Conservation (phyloP, 495 filamentous ascomycete species). For the Podospora tetraspora region DNA sequence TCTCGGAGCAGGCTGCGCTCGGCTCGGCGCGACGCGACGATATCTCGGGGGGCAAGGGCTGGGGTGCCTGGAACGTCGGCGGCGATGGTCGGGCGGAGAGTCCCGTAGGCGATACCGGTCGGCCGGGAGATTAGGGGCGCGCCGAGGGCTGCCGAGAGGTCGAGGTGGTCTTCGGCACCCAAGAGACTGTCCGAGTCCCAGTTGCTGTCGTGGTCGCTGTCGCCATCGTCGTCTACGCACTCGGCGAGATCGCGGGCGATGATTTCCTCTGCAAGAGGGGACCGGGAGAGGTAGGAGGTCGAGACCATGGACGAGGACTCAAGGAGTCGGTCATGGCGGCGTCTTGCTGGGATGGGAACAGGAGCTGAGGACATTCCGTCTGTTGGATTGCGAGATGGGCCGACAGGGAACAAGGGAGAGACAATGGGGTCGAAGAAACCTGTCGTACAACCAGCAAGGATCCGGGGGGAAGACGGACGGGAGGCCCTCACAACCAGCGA, state of each 20-base stretch:
- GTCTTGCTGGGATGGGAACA: slow-evolving; percentile 10
- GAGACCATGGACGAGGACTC: slow-evolving; percentile 34
- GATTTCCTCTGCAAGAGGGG: slow-evolving; percentile 60
- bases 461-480: not conserved
- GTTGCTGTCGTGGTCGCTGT: slow-evolving; percentile 22
- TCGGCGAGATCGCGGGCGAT: slow-evolving; percentile 65
- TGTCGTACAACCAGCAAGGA: not conserved
- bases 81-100: slow-evolving; percentile 40
- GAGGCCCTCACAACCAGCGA: not conserved
- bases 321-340: slow-evolving; percentile 6
- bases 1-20: slow-evolving; percentile 73
- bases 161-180: slow-evolving; percentile 36
- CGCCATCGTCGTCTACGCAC: slow-evolving; percentile 36
- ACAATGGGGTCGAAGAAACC: not conserved
- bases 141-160: slow-evolving; percentile 36
- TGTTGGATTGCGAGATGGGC: not conserved
- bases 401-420: not conserved
- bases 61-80: slow-evolving; percentile 49
- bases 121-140: slow-evolving; percentile 61
- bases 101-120: slow-evolving; percentile 58
- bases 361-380: slow-evolving; percentile 15
- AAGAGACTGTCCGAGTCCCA: slow-evolving; percentile 10
- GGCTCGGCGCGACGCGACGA: slow-evolving; percentile 57
- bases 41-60: slow-evolving; percentile 45
- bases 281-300: slow-evolving; percentile 33